Evolutionary conservation across 306 rosid species (phyloP).

Genomic region (Malus fusca): DNA sequence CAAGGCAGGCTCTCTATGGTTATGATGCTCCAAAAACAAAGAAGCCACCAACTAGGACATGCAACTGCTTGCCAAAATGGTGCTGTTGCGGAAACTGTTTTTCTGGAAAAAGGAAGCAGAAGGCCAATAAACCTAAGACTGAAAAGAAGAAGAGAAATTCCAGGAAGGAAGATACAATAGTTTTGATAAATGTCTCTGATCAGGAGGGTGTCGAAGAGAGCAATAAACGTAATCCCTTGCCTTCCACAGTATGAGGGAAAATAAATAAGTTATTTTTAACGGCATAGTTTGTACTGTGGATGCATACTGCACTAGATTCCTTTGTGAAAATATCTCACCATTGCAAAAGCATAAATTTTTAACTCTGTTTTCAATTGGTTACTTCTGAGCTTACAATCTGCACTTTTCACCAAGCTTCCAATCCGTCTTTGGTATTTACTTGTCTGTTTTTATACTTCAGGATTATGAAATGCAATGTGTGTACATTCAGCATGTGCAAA

Average conservation of each 20-base stretch:
- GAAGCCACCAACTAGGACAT: constrained; percentile 49
- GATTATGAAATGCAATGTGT: not conserved
- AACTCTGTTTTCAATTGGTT: not conserved
- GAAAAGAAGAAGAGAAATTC: constrained; percentile 23
- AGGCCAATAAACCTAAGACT: constrained; percentile 28
- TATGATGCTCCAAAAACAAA: constrained; percentile 56
- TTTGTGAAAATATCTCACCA: not conserved
- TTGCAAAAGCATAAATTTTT: not conserved
- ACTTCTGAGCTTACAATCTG: not conserved
- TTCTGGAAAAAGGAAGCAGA: constrained; percentile 31
- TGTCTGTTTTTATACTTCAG: not conserved
- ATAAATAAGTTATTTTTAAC: too few relatives aligned
- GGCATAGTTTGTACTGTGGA: not conserved
- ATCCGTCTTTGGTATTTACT: not conserved
- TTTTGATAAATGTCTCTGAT: constrained; percentile 14
- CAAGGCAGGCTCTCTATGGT: constrained; percentile 70
- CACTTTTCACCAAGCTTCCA: not conserved
- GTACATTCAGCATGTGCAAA: not conserved
- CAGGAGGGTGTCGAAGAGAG: constrained; percentile 22
- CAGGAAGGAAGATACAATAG: constrained; percentile 16
- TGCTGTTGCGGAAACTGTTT: constrained; percentile 35
- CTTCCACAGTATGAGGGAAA: not conserved
- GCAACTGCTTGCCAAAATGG: constrained; percentile 60
- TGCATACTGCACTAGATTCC: not conserved
- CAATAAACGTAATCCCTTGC: constrained; percentile 22